A percentile compares a stretch with the other conserved stretches of the same genome.
Conservation (phyloP, 2,329 filamentous ascomycete species). For the Bipolaris cookei region DNA sequence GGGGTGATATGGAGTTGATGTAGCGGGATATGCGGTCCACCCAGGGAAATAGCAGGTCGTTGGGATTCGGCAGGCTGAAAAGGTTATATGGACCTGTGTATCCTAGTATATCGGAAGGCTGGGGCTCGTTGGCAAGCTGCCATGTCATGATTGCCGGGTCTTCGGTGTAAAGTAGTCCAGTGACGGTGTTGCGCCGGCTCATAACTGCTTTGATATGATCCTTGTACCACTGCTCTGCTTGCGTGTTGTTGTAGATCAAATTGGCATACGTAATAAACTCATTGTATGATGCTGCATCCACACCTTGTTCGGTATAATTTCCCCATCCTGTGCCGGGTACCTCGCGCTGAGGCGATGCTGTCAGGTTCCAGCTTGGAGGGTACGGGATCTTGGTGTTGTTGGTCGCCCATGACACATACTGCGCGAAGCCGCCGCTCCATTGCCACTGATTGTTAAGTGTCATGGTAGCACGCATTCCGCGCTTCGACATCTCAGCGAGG, state of each 20-base stretch:
- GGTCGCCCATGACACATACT: constrained; percentile 49
- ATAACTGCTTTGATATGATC: constrained; percentile 48
- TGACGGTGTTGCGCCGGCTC: constrained; percentile 47
- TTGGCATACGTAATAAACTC: constrained; percentile 43
- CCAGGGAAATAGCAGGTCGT: constrained; percentile 48
- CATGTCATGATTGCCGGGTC: constrained; percentile 52
- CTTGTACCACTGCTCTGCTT: constrained; percentile 48
- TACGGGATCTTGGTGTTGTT: constrained; percentile 48
- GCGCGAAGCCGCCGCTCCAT: constrained; percentile 50
- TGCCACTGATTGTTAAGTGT: constrained; percentile 51
- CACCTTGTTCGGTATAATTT: constrained; percentile 45
- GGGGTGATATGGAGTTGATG: constrained; percentile 46
- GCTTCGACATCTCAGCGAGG: constrained; percentile 49
- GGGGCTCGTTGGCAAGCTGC: constrained; percentile 52
- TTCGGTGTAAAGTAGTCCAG: constrained; percentile 45
- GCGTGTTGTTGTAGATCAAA: constrained; percentile 44
- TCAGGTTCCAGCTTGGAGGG: constrained; percentile 49
- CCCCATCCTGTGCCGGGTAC: constrained; percentile 49
- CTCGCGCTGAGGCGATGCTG: constrained; percentile 43
- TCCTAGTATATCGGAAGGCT: constrained; percentile 35
- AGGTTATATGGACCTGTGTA: constrained; percentile 39
- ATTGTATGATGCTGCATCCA: constrained; percentile 43
- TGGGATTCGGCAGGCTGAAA: constrained; percentile 34
- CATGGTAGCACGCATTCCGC: constrained; percentile 52
- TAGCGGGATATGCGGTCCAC: constrained; percentile 46